Percentiles rank a stretch among this genome's conserved stretches.
phyloP scores from a whole-genome alignment of 345 rosid species.

The Barbarea vulgaris region DNA sequence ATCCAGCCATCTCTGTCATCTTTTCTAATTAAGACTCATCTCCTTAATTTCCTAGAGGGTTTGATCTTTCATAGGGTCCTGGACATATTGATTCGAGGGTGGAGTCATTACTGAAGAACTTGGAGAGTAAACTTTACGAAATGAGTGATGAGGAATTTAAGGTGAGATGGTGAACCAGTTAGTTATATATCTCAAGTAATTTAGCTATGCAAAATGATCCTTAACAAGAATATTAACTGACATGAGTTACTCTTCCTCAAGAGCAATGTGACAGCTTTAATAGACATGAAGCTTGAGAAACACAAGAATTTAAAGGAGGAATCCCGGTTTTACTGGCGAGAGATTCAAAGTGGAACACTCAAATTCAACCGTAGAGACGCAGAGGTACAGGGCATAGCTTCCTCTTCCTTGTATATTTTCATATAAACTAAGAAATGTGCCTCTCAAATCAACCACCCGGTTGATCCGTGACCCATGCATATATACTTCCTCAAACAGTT shows the following conservation, averaged over 20 bases:
- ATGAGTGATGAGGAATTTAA: slow-evolving; percentile 80
- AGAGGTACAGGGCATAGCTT: slow-evolving; percentile 55
- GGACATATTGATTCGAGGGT: slow-evolving; percentile 80
- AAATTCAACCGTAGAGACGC: slow-evolving; percentile 74
- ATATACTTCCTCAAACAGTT: background rate
- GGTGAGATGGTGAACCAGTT: slow-evolving; percentile 47
- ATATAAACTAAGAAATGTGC: background rate
- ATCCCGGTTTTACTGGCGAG: slow-evolving; percentile 73
- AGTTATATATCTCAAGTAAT: background rate
- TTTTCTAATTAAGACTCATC: background rate
- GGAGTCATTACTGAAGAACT: slow-evolving; percentile 67
- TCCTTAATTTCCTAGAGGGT: background rate
- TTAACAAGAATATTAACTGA: slow-evolving; percentile 12
- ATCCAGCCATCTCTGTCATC: slow-evolving; percentile 7
- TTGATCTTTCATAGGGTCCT: slow-evolving; percentile 57
- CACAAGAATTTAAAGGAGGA: slow-evolving; percentile 89
- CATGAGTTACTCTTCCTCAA: slow-evolving; percentile 39
- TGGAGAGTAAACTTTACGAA: slow-evolving; percentile 65
- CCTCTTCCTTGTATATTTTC: background rate
- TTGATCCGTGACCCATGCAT: background rate
- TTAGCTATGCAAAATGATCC: slow-evolving; percentile 20
- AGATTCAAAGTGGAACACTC: slow-evolving; percentile 67
- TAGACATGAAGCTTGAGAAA: slow-evolving; percentile 92
- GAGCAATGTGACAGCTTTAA: slow-evolving; percentile 79
- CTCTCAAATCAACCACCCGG: background rate